Base-by-base conservation (phyloP, 495 filamentous ascomycete species). In the Friedmanniomyces endolithicus region DNA sequence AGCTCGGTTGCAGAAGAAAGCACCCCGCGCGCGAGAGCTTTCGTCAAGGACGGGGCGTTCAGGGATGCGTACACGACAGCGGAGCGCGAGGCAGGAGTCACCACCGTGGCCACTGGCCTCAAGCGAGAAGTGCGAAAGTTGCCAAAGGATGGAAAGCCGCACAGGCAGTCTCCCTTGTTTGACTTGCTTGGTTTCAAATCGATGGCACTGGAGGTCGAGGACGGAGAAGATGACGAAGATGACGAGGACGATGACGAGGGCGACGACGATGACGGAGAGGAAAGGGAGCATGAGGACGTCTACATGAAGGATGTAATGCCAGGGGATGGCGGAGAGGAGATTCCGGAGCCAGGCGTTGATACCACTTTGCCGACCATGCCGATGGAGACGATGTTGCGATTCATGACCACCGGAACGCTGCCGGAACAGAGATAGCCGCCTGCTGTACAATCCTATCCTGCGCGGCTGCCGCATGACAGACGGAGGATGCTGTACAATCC, bases 41-140 rank as follows among this genome's bases (percentile, higher is more conserved):
- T 53, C 47, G 47, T 54, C 40, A 48, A 53, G 20, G 48, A 50
- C 23, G 63, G 70, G 52, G 73, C 74, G 17, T 63, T 74, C 50
- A 56, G 67, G 54, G 60, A 75, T 58, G 75, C 79, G 35, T 89
- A 77, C 63, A 89, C 85, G 17, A 71, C 78, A 7, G 85, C 81
- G 61, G 86, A 90, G 71, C 71, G 75, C 46, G 77, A 80, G 55
- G 64, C 59, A 39, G 86, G 85, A 1, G 64, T 85, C n/a, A 72
- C 81, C 67, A 84, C 83, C 64, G 82, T 89, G 37, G 74, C 78
- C 6, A 87, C 84, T 11, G 86, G 86, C 16, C 65, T 89, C 60
- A 74, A 59, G 58, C 66, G 70, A 25, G 56, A 59, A 33, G 33
- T 63, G 44, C 14, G 37, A 6, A 19, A 14, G 37, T 6, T n/a